A percentile compares a stretch with the other conserved stretches of the same genome.
These are phyloP conservation scores for Epichloe festucae DNA, from an alignment of 2,329 filamentous ascomycete genomes.

Conservation along the genomic window DNA sequence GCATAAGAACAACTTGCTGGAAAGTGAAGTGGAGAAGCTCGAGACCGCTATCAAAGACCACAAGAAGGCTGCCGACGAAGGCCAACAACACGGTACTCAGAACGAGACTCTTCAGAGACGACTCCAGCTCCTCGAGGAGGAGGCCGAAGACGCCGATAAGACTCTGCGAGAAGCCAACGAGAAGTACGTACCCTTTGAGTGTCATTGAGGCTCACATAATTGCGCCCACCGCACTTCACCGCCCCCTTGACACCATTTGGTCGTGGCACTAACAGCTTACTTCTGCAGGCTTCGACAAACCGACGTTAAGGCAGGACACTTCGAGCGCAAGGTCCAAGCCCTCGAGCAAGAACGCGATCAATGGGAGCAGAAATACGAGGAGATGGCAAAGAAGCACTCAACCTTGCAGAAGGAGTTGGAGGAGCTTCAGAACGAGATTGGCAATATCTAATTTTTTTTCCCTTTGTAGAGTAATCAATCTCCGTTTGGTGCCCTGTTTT, in stretches of 20 bases:
- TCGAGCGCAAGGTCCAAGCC: constrained; percentile 97
- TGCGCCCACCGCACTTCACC: not conserved
- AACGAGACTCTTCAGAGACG: constrained; percentile 86
- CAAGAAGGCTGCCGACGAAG: constrained; percentile 77
- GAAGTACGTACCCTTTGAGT: constrained; percentile 54
- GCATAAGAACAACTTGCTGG: constrained; percentile 89
- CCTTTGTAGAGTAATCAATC: constrained; percentile 9
- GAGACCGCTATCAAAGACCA: constrained; percentile 71
- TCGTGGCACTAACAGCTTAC: constrained; percentile 8
- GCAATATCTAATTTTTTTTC: constrained; percentile 60
- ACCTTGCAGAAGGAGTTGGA: constrained; percentile 79
- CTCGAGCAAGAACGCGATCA: constrained; percentile 83
- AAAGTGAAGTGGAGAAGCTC: constrained; percentile 84
- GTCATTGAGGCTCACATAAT: not conserved
- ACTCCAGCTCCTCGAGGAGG: constrained; percentile 92
- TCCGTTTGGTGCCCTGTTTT: constrained; percentile 4
- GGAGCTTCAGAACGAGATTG: constrained; percentile 81
- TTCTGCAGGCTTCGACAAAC: constrained; percentile 78
- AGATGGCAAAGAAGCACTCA: constrained; percentile 84
- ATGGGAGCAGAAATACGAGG: constrained; percentile 97
- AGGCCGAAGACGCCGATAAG: constrained; percentile 93
- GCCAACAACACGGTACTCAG: constrained; percentile 70
- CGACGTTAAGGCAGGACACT: constrained; percentile 98
- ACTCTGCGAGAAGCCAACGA: constrained; percentile 94
- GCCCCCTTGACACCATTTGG: not conserved